Evolutionary conservation across 2,329 filamentous ascomycete species (phyloP), one percentile per base, ranked within the genome.

Genomic region (Aspergillus tamarii): DNA sequence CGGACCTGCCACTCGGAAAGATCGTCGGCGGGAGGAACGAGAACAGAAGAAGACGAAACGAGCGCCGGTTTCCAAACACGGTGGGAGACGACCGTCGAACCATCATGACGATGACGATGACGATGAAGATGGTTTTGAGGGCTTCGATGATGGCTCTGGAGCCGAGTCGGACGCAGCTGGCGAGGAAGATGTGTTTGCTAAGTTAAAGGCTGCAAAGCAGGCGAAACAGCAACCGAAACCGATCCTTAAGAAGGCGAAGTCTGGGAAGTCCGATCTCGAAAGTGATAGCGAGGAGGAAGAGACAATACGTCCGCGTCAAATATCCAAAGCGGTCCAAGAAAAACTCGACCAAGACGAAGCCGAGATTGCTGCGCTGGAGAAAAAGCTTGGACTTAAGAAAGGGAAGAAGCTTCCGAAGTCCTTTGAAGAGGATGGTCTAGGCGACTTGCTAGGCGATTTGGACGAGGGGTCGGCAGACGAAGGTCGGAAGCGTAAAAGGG

Each of bases 331-430:
- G 0, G 81, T 88, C n/a, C 87, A 84, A 72, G 85, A 89, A 4
- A 88, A 86, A 69, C 81, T 97, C 5, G 89, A 87, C 0, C 84
- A 92, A 65, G 94, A 99, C 63, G 93, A 98, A 72, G 91, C 89
- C 2, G 93, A 97, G 70, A 98, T 99, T 69, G 89, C 90, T 23
- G 89, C 89, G 3, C 82, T 97, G 36, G 95, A 99, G 80, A 93
- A 90, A 76, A 96, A 92, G 73, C 81, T 99, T 3, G 94, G 95
- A 0, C 85, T 97, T 8, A 92, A 89, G 73, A 87, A 88, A 28
- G 90, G 90, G 64, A 96, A 93, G 73, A 89, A 87, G 36, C 77
- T 92, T 6, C 89, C 89, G 0, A 90, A 91, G 68, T 84, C 88
- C 0, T 93, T 94, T 70, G 85, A 88, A 23, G 91, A 96, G 8